Percentiles rank a stretch among this genome's conserved stretches.
phyloP scores from a whole-genome alignment of 805 yeast species.

The Hanseniaspora vineae region DNA sequence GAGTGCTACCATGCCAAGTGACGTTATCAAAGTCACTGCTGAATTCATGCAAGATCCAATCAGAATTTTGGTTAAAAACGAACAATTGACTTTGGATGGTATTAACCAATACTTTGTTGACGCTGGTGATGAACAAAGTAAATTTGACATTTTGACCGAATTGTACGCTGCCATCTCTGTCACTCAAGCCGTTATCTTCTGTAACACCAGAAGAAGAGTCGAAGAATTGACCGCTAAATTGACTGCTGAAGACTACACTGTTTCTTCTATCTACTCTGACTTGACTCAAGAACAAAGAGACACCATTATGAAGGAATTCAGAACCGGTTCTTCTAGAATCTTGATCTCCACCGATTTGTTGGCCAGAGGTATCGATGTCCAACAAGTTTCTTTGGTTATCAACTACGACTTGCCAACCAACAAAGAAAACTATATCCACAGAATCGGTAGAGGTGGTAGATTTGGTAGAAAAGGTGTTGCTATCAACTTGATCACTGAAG shows the following conservation, averaged over 20 bases:
- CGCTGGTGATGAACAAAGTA: constrained; percentile 87
- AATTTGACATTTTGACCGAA: constrained; percentile 89
- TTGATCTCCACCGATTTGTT: constrained; percentile 92
- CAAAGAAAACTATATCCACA: constrained; percentile 90
- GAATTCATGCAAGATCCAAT: constrained; percentile 91
- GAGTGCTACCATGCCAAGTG: constrained; percentile 87
- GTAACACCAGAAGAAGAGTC: constrained; percentile 93
- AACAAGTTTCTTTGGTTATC: constrained; percentile 90
- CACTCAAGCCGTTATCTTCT: constrained; percentile 95
- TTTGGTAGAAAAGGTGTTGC: constrained; percentile 99
- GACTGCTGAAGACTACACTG: constrained; percentile 74
- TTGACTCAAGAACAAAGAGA: constrained; percentile 94
- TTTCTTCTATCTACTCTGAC: constrained; percentile 94
- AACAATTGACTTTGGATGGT: constrained; percentile 88
- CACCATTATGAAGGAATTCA: constrained; percentile 87
- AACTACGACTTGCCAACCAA: constrained; percentile 90
- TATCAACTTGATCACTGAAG: constrained; percentile 77
- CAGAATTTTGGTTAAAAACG: constrained; percentile 86
- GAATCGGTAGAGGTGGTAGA: constrained; percentile 97
- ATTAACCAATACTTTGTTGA: constrained; percentile 84
- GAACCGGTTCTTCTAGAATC: constrained; percentile 86
- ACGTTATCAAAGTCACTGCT: constrained; percentile 81
- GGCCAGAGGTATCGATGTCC: constrained; percentile 98
- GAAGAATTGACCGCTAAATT: constrained; percentile 78
- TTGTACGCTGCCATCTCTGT: constrained; percentile 88